Conservation (phyloP, 768 basidiomycete species). For the Amanita pseudoporphyria region DNA sequence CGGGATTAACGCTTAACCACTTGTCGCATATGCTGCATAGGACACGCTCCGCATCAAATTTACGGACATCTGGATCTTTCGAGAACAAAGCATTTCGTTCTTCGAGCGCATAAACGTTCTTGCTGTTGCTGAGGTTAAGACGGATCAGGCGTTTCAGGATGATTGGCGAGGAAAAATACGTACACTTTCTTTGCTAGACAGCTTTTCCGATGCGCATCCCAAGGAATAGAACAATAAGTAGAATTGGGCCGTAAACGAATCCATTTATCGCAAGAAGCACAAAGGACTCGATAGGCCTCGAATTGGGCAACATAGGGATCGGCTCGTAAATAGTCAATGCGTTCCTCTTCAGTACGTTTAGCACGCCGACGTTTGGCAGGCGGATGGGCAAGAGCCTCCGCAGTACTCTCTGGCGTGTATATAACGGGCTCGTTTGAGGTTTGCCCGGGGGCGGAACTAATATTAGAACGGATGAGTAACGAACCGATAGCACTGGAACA, state of each 20-base stretch:
- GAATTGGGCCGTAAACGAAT: slow-evolving; percentile 80
- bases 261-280: slow-evolving; percentile 79
- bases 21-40: slow-evolving; percentile 60
- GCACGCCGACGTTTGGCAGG: slow-evolving; percentile 59
- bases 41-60: slow-evolving; percentile 65
- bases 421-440: slow-evolving; percentile 26
- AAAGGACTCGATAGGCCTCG: slow-evolving; percentile 72
- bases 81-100: slow-evolving; percentile 49
- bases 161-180: slow-evolving; percentile 15
- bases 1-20: slow-evolving; percentile 54
- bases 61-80: slow-evolving; percentile 62
- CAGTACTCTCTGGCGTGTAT: slow-evolving; percentile 32
- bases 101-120: slow-evolving; percentile 32
- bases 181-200: slow-evolving; percentile 74
- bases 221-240: slow-evolving; percentile 81
- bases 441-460: slow-evolving; percentile 1
- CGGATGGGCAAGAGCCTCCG: slow-evolving; percentile 33
- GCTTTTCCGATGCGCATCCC: slow-evolving; percentile 80
- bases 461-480: neutral
- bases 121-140: slow-evolving; percentile 6
- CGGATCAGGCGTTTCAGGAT: neutral
- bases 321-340: slow-evolving; percentile 56
- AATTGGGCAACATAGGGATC: slow-evolving; percentile 77
- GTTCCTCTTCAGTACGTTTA: slow-evolving; percentile 70
- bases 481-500: neutral